Evolutionary conservation across 225 moss, liverwort and hornwort species (phyloP), one percentile per base, ranked within the genome.

Genomic region (Climacium dendroides): DNA sequence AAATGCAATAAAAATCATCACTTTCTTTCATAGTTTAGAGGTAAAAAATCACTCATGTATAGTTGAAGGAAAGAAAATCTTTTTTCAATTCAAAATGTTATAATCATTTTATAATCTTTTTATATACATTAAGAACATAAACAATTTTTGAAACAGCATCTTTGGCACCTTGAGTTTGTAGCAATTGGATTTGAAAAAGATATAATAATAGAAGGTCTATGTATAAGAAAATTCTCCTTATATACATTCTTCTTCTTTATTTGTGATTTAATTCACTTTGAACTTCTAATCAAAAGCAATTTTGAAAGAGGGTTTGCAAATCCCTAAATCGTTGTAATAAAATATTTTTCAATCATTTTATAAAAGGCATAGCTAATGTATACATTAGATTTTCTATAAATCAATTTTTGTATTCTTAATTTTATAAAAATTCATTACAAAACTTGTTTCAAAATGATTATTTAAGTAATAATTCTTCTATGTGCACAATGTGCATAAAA

Each of bases 171-270:
- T 39, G 4, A 19, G 14, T 69, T 69, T 66, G 39, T 0, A 37
- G 7, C 10, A 63, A 32, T 63, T 32, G 16, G 5, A 64, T 19
- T 3, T 35, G 9, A 19, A 9, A 65, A 1, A 19, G 3, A 35
- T 11, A 5, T 65, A 35, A 10, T 19, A 35, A 19, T 1, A 9
- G 3, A 19, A 11, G 11, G 6, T 0, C 4, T 0, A 66, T 0
- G 10, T n/a, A 6, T 66, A n/a, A n/a, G 6, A n/a, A n/a, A 66
- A 66, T 11, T 20, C 66, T n/a, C 5, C 15, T 65, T n/a, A 19
- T 19, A 65, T 2, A n/a, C n/a, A 66, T n/a, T n/a, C 5, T 65
- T 19, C 6, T 0, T n/a, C 11, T n/a, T n/a, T 20, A 24, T 7
- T 39, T 69, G 7, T 13, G 3, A 69, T 37, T 7, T 24, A 13